Percentiles rank a stretch among this genome's conserved stretches.
Evolutionary conservation across 108 stramenopile genomes (phyloP).

Genomic region (Cyclotella sp.): DNA sequence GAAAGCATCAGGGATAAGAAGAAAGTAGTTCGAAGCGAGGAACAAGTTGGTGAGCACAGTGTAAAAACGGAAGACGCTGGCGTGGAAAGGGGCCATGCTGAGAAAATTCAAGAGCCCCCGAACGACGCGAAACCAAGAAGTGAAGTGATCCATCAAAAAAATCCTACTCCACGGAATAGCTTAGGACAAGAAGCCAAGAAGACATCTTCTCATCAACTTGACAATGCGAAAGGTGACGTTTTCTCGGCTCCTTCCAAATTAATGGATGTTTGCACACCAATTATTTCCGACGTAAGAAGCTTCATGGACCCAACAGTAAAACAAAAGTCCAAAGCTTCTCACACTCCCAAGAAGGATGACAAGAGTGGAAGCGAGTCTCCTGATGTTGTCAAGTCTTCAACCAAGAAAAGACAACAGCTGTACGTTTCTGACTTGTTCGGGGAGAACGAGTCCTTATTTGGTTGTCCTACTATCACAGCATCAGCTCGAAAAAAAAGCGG

Average conservation of each 20-base stretch:
- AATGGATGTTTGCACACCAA: neutral
- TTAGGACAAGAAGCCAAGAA: neutral
- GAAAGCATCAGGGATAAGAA: too few relatives aligned
- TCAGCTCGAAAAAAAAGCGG: neutral
- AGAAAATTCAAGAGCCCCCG: too few relatives aligned
- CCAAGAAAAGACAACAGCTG: neutral
- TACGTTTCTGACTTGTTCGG: conserved; percentile 12
- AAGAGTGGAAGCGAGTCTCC: neutral
- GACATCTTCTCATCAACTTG: neutral
- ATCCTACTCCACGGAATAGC: neutral
- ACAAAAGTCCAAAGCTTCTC: neutral
- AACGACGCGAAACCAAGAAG: too few relatives aligned
- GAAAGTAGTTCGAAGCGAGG: too few relatives aligned
- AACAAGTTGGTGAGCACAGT: too few relatives aligned
- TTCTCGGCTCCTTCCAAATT: neutral
- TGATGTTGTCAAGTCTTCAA: neutral
- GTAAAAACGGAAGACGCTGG: too few relatives aligned
- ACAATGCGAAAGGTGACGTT: neutral
- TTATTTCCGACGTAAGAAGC: neutral
- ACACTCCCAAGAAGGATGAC: neutral
- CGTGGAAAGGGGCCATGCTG: too few relatives aligned
- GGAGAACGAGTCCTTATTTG: conserved; percentile 14
- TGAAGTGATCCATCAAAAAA: neutral
- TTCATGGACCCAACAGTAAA: neutral
- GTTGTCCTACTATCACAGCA: conserved; percentile 8